Percentiles rank a stretch among this genome's conserved stretches.
These are phyloP conservation scores for Epichloe hybrida DNA, from an alignment of 2,329 filamentous ascomycete species.

Conservation along the genomic window DNA sequence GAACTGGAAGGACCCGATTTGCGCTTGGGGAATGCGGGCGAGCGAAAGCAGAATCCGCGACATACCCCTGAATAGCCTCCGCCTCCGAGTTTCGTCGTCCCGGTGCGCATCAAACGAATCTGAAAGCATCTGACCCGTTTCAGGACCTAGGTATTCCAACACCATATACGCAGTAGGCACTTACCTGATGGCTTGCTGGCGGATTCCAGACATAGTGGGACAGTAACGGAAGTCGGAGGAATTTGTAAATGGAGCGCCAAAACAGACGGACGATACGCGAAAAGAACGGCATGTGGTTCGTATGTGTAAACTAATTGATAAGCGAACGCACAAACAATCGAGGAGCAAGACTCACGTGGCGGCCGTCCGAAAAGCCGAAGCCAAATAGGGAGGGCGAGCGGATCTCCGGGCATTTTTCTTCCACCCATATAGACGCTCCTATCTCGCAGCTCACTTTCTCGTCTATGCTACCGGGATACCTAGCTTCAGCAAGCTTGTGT, in stretches of 20 bases:
- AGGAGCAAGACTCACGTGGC: no score
- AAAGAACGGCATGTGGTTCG: no score
- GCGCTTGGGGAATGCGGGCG: background rate
- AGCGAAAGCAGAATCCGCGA: no score
- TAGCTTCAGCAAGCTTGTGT: constrained; percentile 8
- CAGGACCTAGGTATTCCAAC: constrained; percentile 14
- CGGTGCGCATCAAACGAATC: constrained; percentile 11
- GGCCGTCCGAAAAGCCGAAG: no score
- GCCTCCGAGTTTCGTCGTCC: constrained; percentile 5
- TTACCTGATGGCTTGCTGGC: no score
- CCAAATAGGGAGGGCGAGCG: constrained; percentile 10
- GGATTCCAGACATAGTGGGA: no score
- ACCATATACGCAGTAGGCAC: constrained; percentile 12
- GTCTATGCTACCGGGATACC: constrained; percentile 15
- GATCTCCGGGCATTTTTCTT: constrained; percentile 16
- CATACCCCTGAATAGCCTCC: background rate
- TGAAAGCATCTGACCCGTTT: constrained; percentile 16
- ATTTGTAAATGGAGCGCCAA: no score
- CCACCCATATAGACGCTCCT: constrained; percentile 19
- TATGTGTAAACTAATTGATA: no score
- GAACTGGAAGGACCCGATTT: background rate
- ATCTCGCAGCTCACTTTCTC: constrained; percentile 21
- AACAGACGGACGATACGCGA: no score
- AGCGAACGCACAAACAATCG: no score
- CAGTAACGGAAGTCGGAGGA: no score